A percentile compares a stretch with the other conserved stretches of the same genome.
Evolutionary conservation across 164 flowering plant genomes (phyloP).

Genomic region (Sedum album): DNA sequence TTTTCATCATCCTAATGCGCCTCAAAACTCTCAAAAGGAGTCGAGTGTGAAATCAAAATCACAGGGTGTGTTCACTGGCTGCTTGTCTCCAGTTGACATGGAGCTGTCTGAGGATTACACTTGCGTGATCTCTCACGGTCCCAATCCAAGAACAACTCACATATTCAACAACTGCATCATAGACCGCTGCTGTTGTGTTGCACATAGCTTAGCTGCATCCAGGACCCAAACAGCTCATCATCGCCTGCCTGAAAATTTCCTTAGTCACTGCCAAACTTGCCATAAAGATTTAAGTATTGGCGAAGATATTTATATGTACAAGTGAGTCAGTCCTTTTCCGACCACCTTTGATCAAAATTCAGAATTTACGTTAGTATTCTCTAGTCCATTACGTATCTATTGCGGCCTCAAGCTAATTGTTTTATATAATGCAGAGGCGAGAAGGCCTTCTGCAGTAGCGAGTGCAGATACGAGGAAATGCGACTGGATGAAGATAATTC

Average conservation of each 20-base stretch:
- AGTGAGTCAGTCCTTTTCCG: slow-evolving; percentile 29
- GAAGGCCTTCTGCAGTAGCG: too few species aligned
- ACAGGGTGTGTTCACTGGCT: slow-evolving; percentile 29
- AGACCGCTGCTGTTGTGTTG: slow-evolving; percentile 41
- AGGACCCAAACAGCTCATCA: not conserved
- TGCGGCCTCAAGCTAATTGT: too few species aligned
- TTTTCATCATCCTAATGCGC: slow-evolving; percentile 19
- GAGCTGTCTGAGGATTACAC: slow-evolving; percentile 84
- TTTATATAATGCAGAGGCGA: too few species aligned
- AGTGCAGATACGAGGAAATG: too few species aligned
- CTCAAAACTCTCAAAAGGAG: slow-evolving; percentile 15
- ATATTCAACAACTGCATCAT: slow-evolving; percentile 72
- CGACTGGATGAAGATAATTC: too few species aligned
- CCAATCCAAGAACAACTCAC: slow-evolving; percentile 68
- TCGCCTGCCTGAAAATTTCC: slow-evolving; percentile 45
- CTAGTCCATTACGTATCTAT: too few species aligned
- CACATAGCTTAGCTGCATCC: slow-evolving; percentile 19
- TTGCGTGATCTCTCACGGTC: slow-evolving; percentile 62
- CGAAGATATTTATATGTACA: slow-evolving; percentile 83
- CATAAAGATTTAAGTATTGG: slow-evolving; percentile 65
- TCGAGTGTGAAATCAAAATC: slow-evolving; percentile 27
- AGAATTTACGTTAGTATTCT: too few species aligned
- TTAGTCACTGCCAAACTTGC: slow-evolving; percentile 66
- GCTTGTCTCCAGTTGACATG: slow-evolving; percentile 48
- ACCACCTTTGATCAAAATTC: not conserved